These are phyloP conservation scores for Catharanthus roseus DNA, from an alignment of 257 asterid species.

Conservation along the genomic window DNA sequence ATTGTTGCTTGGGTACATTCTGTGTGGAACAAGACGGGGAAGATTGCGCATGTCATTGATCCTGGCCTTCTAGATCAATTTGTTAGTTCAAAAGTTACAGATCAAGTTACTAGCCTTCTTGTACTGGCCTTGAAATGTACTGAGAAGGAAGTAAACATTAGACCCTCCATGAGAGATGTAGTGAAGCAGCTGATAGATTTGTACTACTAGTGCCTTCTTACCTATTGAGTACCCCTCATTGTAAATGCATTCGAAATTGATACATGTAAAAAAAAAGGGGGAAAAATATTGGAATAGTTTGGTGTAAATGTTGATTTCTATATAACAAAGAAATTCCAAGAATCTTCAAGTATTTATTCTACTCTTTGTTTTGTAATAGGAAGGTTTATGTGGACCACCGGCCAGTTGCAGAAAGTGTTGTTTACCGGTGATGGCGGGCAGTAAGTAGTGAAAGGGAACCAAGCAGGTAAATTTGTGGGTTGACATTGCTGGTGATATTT, in stretches of 20 bases:
- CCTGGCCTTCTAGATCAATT: constrained; percentile 42
- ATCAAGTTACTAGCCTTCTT: constrained; percentile 45
- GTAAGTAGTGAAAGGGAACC: too few species aligned
- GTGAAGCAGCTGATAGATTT: constrained; percentile 46
- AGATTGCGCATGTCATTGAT: constrained; percentile 42
- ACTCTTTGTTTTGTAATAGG: too few species aligned
- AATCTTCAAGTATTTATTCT: too few species aligned
- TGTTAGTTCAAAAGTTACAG: constrained; percentile 40
- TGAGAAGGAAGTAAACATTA: constrained; percentile 36
- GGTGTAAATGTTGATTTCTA: too few species aligned
- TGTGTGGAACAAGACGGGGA: constrained; percentile 34
- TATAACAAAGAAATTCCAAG: too few species aligned
- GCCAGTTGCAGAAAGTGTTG: too few species aligned
- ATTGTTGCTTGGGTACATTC: constrained; percentile 49
- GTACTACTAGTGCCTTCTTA: constrained; percentile 3
- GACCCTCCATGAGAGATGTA: constrained; percentile 76
- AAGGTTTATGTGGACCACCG: too few species aligned
- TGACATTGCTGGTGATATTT: too few species aligned
- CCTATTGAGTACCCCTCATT: not conserved
- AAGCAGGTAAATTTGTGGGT: too few species aligned
- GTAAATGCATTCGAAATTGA: not conserved
- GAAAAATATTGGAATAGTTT: too few species aligned
- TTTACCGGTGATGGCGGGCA: too few species aligned
- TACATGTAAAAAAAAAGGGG: too few species aligned
- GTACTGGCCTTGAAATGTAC: constrained; percentile 65